Percentiles rank a stretch among this genome's conserved stretches.
Evolutionary conservation across 2,329 filamentous ascomycete species (phyloP).

Genomic region (Pseudonectria buxi): DNA sequence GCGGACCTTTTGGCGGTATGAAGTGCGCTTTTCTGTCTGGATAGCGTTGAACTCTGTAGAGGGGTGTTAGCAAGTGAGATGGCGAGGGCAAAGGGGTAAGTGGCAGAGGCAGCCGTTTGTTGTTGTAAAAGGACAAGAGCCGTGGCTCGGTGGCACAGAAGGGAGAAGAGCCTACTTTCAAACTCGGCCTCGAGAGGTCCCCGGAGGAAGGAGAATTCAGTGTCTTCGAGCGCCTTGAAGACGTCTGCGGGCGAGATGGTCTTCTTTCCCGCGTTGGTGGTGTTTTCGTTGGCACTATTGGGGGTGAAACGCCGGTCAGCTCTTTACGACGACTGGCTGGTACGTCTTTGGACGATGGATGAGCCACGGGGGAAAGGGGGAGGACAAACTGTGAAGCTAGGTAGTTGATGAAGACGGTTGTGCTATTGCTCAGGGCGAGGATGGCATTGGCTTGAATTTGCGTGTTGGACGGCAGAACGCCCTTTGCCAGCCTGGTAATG

Average conservation of each 20-base stretch:
- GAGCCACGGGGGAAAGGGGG: background rate
- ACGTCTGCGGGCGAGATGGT: slow-evolving; percentile 72
- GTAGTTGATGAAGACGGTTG: slow-evolving; percentile 79
- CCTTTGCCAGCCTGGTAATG: slow-evolving; percentile 72
- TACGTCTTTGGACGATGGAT: too few species aligned
- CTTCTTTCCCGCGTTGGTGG: slow-evolving; percentile 62
- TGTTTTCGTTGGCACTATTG: slow-evolving; percentile 65
- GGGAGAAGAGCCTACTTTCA: slow-evolving; percentile 48
- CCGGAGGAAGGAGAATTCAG: slow-evolving; percentile 68
- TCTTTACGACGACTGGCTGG: too few species aligned
- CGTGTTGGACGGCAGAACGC: slow-evolving; percentile 71
- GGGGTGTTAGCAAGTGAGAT: background rate
- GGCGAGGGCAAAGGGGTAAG: background rate
- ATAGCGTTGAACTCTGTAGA: slow-evolving; percentile 61
- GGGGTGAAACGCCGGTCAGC: background rate
- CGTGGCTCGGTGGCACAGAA: background rate
- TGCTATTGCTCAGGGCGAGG: slow-evolving; percentile 71
- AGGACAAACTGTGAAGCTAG: slow-evolving; percentile 62
- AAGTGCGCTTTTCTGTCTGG: slow-evolving; percentile 67
- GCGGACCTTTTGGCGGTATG: slow-evolving; percentile 62
- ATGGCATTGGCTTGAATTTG: slow-evolving; percentile 80
- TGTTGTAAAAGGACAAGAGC: background rate
- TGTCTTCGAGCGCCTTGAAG: slow-evolving; percentile 68
- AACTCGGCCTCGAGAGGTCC: slow-evolving; percentile 67
- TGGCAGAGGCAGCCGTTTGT: too few species aligned